A percentile compares a stretch with the other conserved stretches of the same genome.
phyloP scores from a whole-genome alignment of 1,139 yeast species.

The Taphrina communis region DNA sequence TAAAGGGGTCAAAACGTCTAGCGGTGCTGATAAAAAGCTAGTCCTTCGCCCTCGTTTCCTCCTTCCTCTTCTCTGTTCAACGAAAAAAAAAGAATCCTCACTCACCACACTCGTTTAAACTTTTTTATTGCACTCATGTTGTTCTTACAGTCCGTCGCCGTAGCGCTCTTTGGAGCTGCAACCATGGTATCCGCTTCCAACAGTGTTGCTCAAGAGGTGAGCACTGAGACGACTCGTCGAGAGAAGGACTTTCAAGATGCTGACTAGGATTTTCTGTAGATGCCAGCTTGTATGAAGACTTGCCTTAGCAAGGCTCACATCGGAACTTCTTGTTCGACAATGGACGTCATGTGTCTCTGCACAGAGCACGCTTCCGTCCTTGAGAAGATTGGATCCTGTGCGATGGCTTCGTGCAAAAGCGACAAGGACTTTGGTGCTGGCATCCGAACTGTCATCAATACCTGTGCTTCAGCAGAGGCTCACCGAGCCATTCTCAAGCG shows the following conservation, averaged over 20 bases:
- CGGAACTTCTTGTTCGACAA: conserved; percentile 9
- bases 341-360: conserved; percentile 14
- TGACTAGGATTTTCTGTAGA: not conserved
- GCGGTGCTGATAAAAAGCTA: not conserved
- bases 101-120: conserved; percentile 9
- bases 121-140: not conserved
- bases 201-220: not conserved
- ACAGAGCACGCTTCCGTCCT: not conserved
- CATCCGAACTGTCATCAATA: conserved; percentile 4
- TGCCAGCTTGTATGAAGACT: conserved; percentile 16
- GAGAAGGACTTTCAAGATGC: not conserved
- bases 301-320: not conserved
- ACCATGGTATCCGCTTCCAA: conserved; percentile 2
- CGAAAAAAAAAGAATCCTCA: not conserved
- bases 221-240: not conserved
- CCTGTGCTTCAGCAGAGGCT: conserved; percentile 8
- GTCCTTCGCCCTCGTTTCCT: not conserved
- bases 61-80: not conserved
- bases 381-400: conserved; percentile 2
- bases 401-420: not conserved
- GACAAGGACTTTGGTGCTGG: conserved; percentile 21
- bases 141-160: conserved; percentile 11
- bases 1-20: too few relatives aligned
- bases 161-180: conserved; percentile 11
- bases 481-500: conserved; percentile 7